phyloP scores from a whole-genome alignment of 2,329 filamentous ascomycete species.

The Pseudogymnoascus sp. region DNA sequence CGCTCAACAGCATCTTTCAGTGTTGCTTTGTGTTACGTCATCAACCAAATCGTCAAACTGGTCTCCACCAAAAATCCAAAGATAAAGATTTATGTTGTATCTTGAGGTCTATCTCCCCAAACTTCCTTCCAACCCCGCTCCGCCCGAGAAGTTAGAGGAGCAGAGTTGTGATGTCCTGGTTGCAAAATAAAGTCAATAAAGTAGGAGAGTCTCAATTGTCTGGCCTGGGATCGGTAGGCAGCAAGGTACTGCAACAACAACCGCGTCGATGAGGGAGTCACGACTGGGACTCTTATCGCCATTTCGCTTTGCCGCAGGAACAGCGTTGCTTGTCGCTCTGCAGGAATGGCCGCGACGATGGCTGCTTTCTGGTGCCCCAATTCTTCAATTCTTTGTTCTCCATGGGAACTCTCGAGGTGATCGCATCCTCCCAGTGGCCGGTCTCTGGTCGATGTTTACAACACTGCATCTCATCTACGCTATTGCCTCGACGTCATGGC shows the following conservation, averaged over 20 bases:
- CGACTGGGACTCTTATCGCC: not conserved
- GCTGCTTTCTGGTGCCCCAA: slow-evolving; percentile 34
- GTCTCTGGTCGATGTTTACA: slow-evolving; percentile 38
- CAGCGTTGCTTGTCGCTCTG: slow-evolving; percentile 14
- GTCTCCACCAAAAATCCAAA: not conserved
- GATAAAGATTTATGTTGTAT: not conserved
- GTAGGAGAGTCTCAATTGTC: not conserved
- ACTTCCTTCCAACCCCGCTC: not conserved
- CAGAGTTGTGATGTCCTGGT: not conserved
- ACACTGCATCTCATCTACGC: slow-evolving; percentile 39
- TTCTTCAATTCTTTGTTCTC: slow-evolving; percentile 28
- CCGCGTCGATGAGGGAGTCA: not conserved
- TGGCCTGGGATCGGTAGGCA: not conserved
- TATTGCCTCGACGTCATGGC: slow-evolving; percentile 42
- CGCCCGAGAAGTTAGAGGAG: no score
- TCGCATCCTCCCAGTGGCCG: slow-evolving; percentile 35
- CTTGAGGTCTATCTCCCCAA: not conserved
- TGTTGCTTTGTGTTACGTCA: not conserved
- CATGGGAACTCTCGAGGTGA: slow-evolving; percentile 27
- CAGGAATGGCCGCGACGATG: slow-evolving; percentile 29
- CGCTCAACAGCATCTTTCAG: not conserved
- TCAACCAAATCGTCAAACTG: not conserved
- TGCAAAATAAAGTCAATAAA: not conserved
- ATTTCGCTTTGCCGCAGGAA: slow-evolving; percentile 6
- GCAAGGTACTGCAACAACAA: not conserved